Conservation (phyloP, 495 filamentous ascomycete genomes). For the Pyrenopolyporus hunteri region DNA sequence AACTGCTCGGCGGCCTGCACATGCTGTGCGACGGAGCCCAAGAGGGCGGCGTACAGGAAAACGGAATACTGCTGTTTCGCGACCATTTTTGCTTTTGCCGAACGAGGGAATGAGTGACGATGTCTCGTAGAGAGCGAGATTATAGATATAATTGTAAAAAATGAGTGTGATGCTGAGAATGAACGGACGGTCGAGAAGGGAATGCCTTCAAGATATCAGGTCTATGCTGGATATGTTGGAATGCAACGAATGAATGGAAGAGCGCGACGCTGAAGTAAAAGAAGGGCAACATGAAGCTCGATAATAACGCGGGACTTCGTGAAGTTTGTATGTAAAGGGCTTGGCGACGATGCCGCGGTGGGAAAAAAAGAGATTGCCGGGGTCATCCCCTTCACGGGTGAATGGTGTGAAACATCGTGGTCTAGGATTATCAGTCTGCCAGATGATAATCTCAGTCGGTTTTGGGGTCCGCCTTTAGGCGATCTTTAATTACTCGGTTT, state of each 20-base stretch:
- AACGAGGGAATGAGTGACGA: neutral
- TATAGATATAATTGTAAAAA: constrained; percentile 3
- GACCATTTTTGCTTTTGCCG: constrained; percentile 34
- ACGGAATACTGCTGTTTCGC: constrained; percentile 34
- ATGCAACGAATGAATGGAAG: constrained; percentile 25
- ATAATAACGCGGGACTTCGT: constrained; percentile 17
- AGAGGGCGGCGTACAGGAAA: constrained; percentile 34
- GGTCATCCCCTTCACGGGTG: constrained; percentile 28
- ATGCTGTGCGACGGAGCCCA: constrained; percentile 31
- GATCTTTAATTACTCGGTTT: constrained; percentile 35
- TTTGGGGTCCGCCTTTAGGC: constrained; percentile 25
- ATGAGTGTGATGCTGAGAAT: constrained; percentile 12
- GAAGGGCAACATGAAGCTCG: constrained; percentile 6
- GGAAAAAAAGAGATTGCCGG: constrained; percentile 36
- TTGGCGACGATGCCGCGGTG: constrained; percentile 10
- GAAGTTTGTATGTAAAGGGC: constrained; percentile 26
- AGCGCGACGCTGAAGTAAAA: constrained; percentile 22
- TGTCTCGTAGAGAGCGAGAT: neutral
- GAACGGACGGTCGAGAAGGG: constrained; percentile 20
- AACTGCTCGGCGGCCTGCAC: constrained; percentile 27
- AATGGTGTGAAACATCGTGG: constrained; percentile 37
- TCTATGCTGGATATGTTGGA: neutral
- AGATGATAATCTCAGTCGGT: constrained; percentile 34
- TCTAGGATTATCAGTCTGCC: constrained; percentile 25
- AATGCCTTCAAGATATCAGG: constrained; percentile 13